A percentile compares a stretch with the other conserved stretches of the same genome.
These are phyloP conservation scores for Colletotrichum melonis DNA, from an alignment of 2,329 filamentous ascomycete species.

Conservation along the genomic window DNA sequence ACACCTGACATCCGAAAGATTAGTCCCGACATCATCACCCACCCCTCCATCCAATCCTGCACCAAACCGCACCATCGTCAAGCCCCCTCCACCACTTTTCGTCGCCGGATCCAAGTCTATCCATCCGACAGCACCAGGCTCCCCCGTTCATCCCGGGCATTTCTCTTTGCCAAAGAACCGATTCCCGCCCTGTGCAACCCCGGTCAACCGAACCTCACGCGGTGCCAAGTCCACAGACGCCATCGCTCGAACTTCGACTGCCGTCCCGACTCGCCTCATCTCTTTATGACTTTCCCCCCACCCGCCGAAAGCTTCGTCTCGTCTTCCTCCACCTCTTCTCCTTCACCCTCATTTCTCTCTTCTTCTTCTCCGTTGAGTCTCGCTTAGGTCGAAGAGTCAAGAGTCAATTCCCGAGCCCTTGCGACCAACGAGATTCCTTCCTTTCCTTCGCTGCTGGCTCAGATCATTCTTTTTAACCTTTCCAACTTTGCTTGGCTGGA, in stretches of 20 bases:
- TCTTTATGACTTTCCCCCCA: conserved; percentile 54
- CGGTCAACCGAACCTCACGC: conserved; percentile 31
- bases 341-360: conserved; percentile 46
- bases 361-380: conserved; percentile 46
- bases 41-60: conserved; percentile 19
- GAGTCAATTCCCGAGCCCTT: conserved; percentile 47
- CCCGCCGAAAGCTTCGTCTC: conserved; percentile 40
- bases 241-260: conserved; percentile 11
- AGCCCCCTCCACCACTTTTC: conserved; percentile 12
- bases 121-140: conserved; percentile 22
- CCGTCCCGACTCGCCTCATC: conserved; percentile 34
- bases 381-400: conserved; percentile 58
- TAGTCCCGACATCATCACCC: conserved; percentile 19
- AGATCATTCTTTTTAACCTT: conserved; percentile 57
- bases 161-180: conserved; percentile 11
- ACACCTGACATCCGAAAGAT: conserved; percentile 49
- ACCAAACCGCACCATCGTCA: conserved; percentile 15
- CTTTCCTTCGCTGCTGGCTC: conserved; percentile 69
- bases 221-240: conserved; percentile 25
- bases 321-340: conserved; percentile 38
- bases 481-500: conserved; percentile 26
- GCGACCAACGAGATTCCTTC: conserved; percentile 48
- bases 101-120: conserved; percentile 31
- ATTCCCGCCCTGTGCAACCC: conserved; percentile 25
- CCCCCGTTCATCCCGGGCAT: conserved; percentile 9